These are phyloP conservation scores for Fusarium azukiicola DNA, from an alignment of 2,329 filamentous ascomycete species.

Conservation along the genomic window DNA sequence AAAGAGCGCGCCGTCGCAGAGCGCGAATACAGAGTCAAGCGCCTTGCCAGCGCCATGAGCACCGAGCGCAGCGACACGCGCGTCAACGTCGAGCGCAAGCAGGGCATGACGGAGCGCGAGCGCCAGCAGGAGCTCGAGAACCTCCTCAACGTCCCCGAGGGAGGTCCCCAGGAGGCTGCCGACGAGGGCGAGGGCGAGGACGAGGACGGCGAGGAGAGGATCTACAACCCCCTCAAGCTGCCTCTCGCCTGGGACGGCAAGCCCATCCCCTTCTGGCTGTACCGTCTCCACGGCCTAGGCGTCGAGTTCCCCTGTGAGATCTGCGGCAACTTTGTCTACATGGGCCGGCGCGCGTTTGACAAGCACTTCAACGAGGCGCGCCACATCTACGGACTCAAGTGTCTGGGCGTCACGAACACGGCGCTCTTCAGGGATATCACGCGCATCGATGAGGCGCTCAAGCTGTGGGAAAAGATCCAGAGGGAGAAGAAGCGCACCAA, in stretches of 20 bases:
- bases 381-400: conserved; percentile 96
- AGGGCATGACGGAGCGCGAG: conserved; percentile 98
- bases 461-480: conserved; percentile 96
- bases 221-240: conserved; percentile 98
- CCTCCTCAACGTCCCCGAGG: conserved; percentile 76
- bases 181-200: conserved; percentile 85
- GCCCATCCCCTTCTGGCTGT: conserved; percentile 99
- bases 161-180: conserved; percentile 57
- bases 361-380: conserved; percentile 98
- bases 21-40: conserved; percentile 91
- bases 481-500: conserved; percentile 89
- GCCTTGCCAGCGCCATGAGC: conserved; percentile 90
- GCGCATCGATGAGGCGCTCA: conserved; percentile 92
- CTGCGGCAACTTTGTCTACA: conserved; percentile 99
- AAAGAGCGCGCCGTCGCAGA: conserved; percentile 96
- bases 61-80: conserved; percentile 93
- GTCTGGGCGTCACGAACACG: conserved; percentile 95
- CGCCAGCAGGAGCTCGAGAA: conserved; percentile 96
- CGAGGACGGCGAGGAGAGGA: conserved; percentile 90
- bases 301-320: conserved; percentile 98
- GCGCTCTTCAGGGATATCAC: conserved; percentile 97
- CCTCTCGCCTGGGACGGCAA: conserved; percentile 99
- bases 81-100: conserved; percentile 96
- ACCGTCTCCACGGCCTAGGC: conserved; percentile 96
- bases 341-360: conserved; percentile 96